Evolutionary conservation across 2,329 filamentous ascomycete species (phyloP).

Genomic region (Lecanicillium sp.): DNA sequence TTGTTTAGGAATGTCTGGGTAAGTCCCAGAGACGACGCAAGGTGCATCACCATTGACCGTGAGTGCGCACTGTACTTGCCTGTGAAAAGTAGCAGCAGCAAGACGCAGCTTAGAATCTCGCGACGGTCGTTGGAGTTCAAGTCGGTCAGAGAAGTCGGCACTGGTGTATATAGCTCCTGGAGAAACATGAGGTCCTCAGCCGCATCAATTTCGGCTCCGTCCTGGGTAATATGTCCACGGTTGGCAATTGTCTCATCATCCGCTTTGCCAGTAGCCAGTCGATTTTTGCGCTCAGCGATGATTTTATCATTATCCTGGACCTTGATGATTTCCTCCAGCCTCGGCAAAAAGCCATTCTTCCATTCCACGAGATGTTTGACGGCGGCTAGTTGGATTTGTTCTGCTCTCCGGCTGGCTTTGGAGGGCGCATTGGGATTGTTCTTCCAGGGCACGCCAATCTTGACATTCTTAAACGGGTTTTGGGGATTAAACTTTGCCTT

Average conservation of each 20-base stretch:
- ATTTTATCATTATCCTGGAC: slow-evolving; percentile 40
- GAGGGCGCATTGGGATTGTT: slow-evolving; percentile 2
- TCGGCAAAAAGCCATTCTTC: slow-evolving; percentile 60
- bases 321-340: slow-evolving; percentile 59
- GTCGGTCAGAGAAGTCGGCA: slow-evolving; percentile 45
- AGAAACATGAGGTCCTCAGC: slow-evolving; percentile 34
- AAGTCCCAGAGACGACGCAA: slow-evolving; percentile 59
- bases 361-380: slow-evolving; percentile 69
- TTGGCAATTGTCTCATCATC: slow-evolving; percentile 24
- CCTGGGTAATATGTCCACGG: slow-evolving; percentile 27
- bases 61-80: slow-evolving; percentile 71
- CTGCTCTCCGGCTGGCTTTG: slow-evolving; percentile 10
- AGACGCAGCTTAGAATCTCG: slow-evolving; percentile 59
- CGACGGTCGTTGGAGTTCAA: slow-evolving; percentile 50
- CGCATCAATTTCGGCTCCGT: slow-evolving; percentile 22
- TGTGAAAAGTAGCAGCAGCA: slow-evolving; percentile 62
- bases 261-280: slow-evolving; percentile 32
- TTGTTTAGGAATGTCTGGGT: slow-evolving; percentile 52
- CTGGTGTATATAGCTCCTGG: slow-evolving; percentile 43
- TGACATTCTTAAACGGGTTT: slow-evolving; percentile 10
- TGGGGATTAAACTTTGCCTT: not conserved
- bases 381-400: slow-evolving; percentile 40
- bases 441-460: slow-evolving; percentile 13
- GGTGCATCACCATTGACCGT: slow-evolving; percentile 56
- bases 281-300: slow-evolving; percentile 35